These are phyloP conservation scores for Colletotrichum destructivum DNA, from an alignment of 2,329 filamentous ascomycete genomes.

Conservation along the genomic window DNA sequence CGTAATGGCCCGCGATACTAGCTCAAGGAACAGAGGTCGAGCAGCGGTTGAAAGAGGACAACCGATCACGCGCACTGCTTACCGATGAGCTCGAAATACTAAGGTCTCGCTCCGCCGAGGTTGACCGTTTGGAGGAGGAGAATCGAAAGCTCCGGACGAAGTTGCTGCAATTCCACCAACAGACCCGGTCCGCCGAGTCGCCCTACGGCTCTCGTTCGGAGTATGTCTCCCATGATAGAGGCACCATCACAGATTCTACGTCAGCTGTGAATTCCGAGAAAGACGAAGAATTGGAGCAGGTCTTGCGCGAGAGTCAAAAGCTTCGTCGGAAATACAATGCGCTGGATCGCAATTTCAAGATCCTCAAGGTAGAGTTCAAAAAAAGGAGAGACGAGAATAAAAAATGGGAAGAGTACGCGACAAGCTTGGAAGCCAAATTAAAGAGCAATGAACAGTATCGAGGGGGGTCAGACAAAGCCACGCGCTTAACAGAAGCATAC, in stretches of 20 bases:
- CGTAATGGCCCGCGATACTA: slow-evolving; percentile 42
- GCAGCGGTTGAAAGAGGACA: slow-evolving; percentile 40
- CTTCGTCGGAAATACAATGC: slow-evolving; percentile 58
- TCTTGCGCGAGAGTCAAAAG: slow-evolving; percentile 45
- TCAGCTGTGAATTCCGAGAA: not conserved
- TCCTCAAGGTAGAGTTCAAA: slow-evolving; percentile 55
- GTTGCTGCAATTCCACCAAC: slow-evolving; percentile 50
- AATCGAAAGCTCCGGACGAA: slow-evolving; percentile 59
- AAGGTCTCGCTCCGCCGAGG: slow-evolving; percentile 49
- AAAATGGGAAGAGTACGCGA: slow-evolving; percentile 62
- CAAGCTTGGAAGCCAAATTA: slow-evolving; percentile 60
- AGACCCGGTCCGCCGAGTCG: slow-evolving; percentile 22
- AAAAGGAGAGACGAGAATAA: slow-evolving; percentile 60
- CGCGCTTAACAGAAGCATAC: not conserved
- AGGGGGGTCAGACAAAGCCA: slow-evolving; percentile 39
- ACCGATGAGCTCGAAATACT: slow-evolving; percentile 54
- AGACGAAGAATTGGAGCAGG: not conserved
- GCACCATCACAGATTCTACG: slow-evolving; percentile 27
- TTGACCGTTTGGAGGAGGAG: slow-evolving; percentile 58
- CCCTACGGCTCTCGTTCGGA: slow-evolving; percentile 21
- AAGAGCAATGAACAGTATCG: slow-evolving; percentile 58
- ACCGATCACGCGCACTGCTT: slow-evolving; percentile 7
- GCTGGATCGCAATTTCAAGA: slow-evolving; percentile 59
- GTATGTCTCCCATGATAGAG: slow-evolving; percentile 21
- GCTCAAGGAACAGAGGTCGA: slow-evolving; percentile 47